These are phyloP conservation scores for Suillus fuscotomentosus DNA, from an alignment of 768 basidiomycete genomes.

Conservation along the genomic window DNA sequence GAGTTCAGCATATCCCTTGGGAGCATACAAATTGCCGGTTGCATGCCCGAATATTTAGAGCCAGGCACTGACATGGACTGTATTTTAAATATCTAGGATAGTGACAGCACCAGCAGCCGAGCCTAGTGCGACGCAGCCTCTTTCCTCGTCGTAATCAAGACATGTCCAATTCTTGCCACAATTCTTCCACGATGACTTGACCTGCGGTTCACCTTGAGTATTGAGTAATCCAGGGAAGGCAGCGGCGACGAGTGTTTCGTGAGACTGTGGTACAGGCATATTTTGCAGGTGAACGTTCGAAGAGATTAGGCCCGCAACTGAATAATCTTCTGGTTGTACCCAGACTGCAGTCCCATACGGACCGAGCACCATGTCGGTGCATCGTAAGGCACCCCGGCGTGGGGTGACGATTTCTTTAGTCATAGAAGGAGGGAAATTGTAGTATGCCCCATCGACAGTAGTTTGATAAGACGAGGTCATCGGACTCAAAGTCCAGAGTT, in stretches of 20 bases:
- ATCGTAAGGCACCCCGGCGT: conserved; percentile 51
- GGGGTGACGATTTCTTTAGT: conserved; percentile 35
- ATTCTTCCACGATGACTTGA: conserved; percentile 33
- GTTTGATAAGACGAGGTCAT: conserved; percentile 15
- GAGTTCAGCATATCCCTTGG: not conserved
- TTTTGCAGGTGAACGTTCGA: conserved; percentile 15
- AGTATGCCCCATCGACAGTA: conserved; percentile 21
- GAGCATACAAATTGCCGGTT: not conserved
- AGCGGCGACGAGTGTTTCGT: conserved; percentile 45
- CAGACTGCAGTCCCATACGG: conserved; percentile 58
- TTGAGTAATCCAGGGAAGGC: conserved; percentile 46
- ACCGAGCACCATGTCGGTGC: conserved; percentile 53
- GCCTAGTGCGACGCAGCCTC: conserved; percentile 53
- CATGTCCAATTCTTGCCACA: conserved; percentile 49
- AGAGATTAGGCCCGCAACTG: conserved; percentile 36
- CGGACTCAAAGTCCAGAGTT: conserved; percentile 48
- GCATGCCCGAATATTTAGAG: not conserved
- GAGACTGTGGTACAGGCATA: conserved; percentile 15
- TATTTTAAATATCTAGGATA: conserved; percentile 35
- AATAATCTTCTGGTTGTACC: conserved; percentile 55
- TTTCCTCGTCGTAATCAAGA: conserved; percentile 60
- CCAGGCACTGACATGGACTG: not conserved
- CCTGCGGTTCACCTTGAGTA: conserved; percentile 17
- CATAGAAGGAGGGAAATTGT: conserved; percentile 50
- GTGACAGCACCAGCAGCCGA: conserved; percentile 47